Base-by-base conservation (phyloP, 2,329 filamentous ascomycete genomes). In the Fusarium sp. region DNA sequence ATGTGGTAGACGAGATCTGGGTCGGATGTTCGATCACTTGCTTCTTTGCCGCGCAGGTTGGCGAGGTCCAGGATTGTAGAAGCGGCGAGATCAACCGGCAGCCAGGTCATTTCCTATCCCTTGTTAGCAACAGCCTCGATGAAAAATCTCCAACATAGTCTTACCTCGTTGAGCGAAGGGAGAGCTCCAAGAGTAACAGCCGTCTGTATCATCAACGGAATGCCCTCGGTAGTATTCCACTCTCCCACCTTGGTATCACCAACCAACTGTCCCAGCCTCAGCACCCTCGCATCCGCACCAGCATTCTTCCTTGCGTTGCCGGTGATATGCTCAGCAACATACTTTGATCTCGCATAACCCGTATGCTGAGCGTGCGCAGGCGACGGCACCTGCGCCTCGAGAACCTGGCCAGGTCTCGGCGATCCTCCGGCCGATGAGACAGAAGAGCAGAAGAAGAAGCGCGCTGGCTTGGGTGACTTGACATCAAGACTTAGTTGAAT, bases 161-260 rank as follows among this genome's bases (percentile, higher is more conserved):
- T 49, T 23, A 57, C 61, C 69, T 84, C 81, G 3, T 77, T 69
- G 3, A 86, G 71, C 9, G 69, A 67, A 0, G 83, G 84, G 2
- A 85, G 69, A 1, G 77, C 75, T 2, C 79, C 79, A 10, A 82
- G 73, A 0, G 79, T 81, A 2, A 72, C 66, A 0, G 79, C 80
- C 3, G 74, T 77, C 57, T 78, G 78, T 1, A 86, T 72, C 75
- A 85, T 82, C 50, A 85, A 69, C 1, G 84, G 80, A 15, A 84
- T 80, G 4, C 80, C 82, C 65, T 84, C 82, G 0, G 76, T 79
- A 1, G 71, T 71, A 63, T 82, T 84, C 83, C 82, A 85, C 10
- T 80, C 68, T 7, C 81, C 83, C 29, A 76, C 66, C 9, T 72
- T 54, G 0, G 75, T 80, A 63, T 84, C 81, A 1, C 76, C 82